Percentiles rank a stretch among this genome's conserved stretches.
These are phyloP conservation scores for Xerocomus potaroensis DNA, from an alignment of 768 basidiomycete species.

Conservation along the genomic window DNA sequence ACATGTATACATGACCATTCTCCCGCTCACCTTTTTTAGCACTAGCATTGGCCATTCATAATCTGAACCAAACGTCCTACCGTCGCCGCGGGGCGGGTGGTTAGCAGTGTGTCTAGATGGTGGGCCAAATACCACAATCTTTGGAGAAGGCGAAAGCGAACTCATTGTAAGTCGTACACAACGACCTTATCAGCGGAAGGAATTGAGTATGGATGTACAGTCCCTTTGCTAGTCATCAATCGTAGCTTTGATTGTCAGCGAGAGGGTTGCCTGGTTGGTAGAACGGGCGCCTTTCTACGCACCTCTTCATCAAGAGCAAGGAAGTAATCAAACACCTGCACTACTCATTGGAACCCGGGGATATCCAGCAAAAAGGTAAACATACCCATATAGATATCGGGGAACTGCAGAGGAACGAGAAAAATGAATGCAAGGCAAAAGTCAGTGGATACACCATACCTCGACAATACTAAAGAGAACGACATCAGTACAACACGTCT, in stretches of 20 bases:
- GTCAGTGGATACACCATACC: neutral
- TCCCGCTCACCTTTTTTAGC: too few relatives aligned
- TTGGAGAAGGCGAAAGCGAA: neutral
- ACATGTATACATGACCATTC: too few relatives aligned
- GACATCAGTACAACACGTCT: too few relatives aligned
- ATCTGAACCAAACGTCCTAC: neutral
- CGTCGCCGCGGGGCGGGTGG: neutral
- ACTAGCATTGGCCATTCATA: neutral
- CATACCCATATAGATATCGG: conserved; percentile 11
- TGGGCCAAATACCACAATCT: neutral
- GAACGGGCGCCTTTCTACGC: neutral
- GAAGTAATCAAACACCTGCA: conserved; percentile 8
- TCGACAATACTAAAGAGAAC: too few relatives aligned
- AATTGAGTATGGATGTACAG: conserved; percentile 10
- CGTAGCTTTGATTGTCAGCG: neutral
- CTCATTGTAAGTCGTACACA: conserved; percentile 6
- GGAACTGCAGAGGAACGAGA: conserved; percentile 3
- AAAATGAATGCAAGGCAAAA: neutral
- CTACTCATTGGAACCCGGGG: neutral
- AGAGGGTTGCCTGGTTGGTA: neutral
- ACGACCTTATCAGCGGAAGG: conserved; percentile 3
- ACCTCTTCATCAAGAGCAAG: conserved; percentile 12
- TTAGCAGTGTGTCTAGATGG: neutral
- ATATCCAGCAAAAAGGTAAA: neutral
- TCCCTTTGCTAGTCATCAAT: neutral